Evolutionary conservation across 371 early-diverging fungal species (phyloP), one percentile per base, ranked within the genome.

Genomic region (Haplosporangium sp.): DNA sequence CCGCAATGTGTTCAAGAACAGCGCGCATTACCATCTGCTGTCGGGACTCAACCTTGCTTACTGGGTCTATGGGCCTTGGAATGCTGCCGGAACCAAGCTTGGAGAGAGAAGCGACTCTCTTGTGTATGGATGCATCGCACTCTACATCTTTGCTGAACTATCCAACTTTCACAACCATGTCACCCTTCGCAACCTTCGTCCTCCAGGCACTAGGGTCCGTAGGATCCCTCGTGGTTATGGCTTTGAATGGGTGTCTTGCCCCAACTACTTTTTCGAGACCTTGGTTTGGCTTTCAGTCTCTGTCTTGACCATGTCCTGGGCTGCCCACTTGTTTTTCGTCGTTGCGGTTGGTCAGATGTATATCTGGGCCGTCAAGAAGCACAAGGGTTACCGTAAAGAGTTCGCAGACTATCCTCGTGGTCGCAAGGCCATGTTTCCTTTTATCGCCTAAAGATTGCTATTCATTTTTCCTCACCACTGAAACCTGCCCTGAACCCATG

Each of bases 281-380:
- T 53, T 96, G 52, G 93, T 91, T 12, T 98, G 98, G 98, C 69
- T 91, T 46, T 86, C 90, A 42, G 79, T 96, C 43, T 83, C 90
- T 50, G 80, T 89, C 59, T 82, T 97, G 73, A 94, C 94, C 41
- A 91, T 93, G 60, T 91, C 91, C 61, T 86, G 90, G 84, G 86
- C 92, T 40, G 91, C 94, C 10, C 87, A 89, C 73, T 68, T 95
- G 55, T 98, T 98, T 81, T 85, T 91, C 62, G 80, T 88, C 23
- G 93, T 95, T 46, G 94, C 94, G 23, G 88, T 92, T 29, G 94
- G 83, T 47, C 96, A 97, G 83, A 96, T 98, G 95, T 94, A 92
- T 74, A 40, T 94, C n/a, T 98, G 98, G 98, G 98, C 98, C 8
- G 79, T 95, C 72, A 97, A 97, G 88, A 98, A 98, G 87, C 97